Base-by-base conservation (phyloP, 306 rosid genomes). In the Prunus dulcis region DNA sequence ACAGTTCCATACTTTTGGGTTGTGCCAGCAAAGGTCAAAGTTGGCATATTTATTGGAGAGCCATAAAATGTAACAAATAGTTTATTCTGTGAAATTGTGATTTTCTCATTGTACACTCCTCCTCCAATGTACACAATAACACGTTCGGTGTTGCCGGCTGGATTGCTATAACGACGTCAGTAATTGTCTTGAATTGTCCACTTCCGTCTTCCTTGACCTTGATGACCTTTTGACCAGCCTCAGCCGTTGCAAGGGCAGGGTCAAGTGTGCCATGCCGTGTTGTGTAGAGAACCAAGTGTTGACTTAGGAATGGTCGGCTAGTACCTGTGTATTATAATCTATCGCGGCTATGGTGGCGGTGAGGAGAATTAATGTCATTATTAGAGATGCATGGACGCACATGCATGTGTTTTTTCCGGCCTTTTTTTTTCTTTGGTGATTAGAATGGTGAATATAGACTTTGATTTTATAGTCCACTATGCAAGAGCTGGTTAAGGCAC, bases 101-200 rank as follows among this genome's bases (percentile, higher is more conserved):
- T 80, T 66, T 90, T 92, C 86, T 92, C 97, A 0, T 78, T 41
- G 75, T 86, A 90, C 47, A 6, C 82, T 27, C 97, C 96, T 0
- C 23, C 58, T 28, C 90, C 91, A 15, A 92, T 87, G 46, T 76
- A 69, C 17, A 93, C 10, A 58, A 89, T 78, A 41, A 87, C 88
- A 18, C 96, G 86, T 7, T 69, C 76, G 0, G 79, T 76, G 68
- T 93, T 93, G 1, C 78, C 86, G 0, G 0, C 19, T 2, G 93
- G 94, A 49, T 90, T 76, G 73, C 88, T 86, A 0, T 74, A 25
- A 90, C 8, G 25, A 96, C 96, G 0, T 82, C 96, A 0, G 28
- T 64, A 12, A 93, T 32, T 10, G 82, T 90, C 70, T 73, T 85
- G 72, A 80, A 93, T 3, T 91, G 34, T 9, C 90, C 96, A 0